Percentiles rank a stretch among this genome's conserved stretches.
Conservation (phyloP, 495 filamentous ascomycete genomes). For the Elasticomyces elasticus region DNA sequence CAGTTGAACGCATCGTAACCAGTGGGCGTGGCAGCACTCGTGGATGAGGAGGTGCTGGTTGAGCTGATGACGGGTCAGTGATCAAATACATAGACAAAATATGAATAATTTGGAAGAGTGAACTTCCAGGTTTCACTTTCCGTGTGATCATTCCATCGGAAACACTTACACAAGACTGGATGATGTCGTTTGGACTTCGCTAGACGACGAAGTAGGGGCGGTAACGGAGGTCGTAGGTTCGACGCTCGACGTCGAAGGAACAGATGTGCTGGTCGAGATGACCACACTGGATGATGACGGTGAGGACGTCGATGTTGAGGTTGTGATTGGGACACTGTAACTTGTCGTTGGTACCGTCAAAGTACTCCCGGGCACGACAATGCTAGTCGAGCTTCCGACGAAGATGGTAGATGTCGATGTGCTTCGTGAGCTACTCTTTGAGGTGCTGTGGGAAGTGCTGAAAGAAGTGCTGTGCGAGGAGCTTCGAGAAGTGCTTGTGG, state of each 20-base stretch:
- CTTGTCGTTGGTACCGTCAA: neutral
- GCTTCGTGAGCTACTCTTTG: neutral
- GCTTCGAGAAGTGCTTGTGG: neutral
- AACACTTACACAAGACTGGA: too few relatives aligned
- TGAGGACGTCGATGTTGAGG: neutral
- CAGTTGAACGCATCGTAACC: conserved; percentile 5
- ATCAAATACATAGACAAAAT: too few relatives aligned
- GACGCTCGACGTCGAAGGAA: neutral
- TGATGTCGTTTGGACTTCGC: too few relatives aligned
- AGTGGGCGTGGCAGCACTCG: neutral
- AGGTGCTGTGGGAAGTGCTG: neutral
- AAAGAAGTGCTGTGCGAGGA: neutral
- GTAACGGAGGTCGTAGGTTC: too few relatives aligned
- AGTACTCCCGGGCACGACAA: neutral
- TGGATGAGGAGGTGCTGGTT: neutral
- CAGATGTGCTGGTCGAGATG: neutral
- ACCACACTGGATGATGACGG: neutral
- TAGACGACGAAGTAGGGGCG: too few relatives aligned
- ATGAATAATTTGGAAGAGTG: too few relatives aligned
- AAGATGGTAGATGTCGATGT: neutral
- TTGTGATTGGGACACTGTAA: neutral
- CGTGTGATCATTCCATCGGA: too few relatives aligned
- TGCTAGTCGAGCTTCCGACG: conserved; percentile 1
- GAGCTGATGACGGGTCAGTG: neutral
- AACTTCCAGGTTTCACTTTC: too few relatives aligned